Conservation (phyloP, 2,329 filamentous ascomycete species). For the Scedosporium boydii region DNA sequence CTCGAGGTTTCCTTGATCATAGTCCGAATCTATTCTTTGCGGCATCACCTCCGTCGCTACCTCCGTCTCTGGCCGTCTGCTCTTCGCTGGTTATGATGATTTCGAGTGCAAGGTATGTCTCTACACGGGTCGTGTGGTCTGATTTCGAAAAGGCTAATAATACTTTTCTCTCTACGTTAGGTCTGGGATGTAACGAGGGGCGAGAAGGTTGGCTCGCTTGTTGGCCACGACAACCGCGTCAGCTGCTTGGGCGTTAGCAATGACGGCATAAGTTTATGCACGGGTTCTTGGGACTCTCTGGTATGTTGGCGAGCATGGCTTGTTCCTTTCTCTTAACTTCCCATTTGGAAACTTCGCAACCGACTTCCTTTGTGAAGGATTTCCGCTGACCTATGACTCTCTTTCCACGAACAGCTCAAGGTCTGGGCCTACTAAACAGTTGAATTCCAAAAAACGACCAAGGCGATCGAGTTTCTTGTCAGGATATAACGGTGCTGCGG, state of each 20-base stretch:
- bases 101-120: constrained; percentile 94
- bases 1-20: neutral
- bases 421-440: constrained; percentile 67
- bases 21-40: constrained; percentile 96
- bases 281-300: constrained; percentile 97
- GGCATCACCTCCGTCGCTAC: constrained; percentile 98
- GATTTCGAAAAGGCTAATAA: neutral
- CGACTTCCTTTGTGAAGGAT: neutral
- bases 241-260: constrained; percentile 98
- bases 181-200: constrained; percentile 97
- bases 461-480: constrained; percentile 2
- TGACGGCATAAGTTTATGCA: constrained; percentile 97
- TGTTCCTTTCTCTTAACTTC: neutral
- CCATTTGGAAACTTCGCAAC: constrained; percentile 36
- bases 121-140: neutral
- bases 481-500: constrained; percentile 6
- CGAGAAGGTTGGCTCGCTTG: constrained; percentile 92
- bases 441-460: neutral
- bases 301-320: constrained; percentile 49
- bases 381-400: constrained; percentile 24
- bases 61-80: constrained; percentile 85
- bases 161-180: constrained; percentile 35
- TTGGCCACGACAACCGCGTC: constrained; percentile 96
- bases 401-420: constrained; percentile 54
- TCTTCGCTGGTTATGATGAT: constrained; percentile 97